Conservation (phyloP, 805 yeast species). For the Yarrowia deformans region DNA sequence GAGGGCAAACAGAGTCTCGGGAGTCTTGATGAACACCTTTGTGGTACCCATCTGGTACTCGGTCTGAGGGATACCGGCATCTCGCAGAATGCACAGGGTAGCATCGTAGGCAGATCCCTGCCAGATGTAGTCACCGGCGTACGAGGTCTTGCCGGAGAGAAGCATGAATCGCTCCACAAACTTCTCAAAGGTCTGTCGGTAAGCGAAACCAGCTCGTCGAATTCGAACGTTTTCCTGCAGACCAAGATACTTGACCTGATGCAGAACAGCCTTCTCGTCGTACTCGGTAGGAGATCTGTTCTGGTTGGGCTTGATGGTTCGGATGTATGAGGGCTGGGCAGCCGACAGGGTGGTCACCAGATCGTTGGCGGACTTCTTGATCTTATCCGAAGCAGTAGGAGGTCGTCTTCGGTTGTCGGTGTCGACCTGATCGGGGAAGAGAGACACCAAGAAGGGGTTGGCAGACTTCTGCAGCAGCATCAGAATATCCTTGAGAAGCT, state of each 20-base stretch:
- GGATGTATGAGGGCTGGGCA: constrained; percentile 93
- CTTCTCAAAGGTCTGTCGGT: constrained; percentile 94
- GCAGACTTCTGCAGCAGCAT: constrained; percentile 77
- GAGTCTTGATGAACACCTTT: constrained; percentile 93
- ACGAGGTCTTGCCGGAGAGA: constrained; percentile 86
- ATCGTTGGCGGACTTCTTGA: constrained; percentile 87
- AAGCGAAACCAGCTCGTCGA: constrained; percentile 98
- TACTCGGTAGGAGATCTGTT: constrained; percentile 89
- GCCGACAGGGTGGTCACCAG: constrained; percentile 87
- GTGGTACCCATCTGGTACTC: constrained; percentile 93
- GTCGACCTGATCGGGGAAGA: constrained; percentile 73
- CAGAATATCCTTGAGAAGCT: constrained; percentile 83
- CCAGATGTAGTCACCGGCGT: constrained; percentile 83
- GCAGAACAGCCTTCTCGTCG: constrained; percentile 87
- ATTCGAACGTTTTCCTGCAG: constrained; percentile 96
- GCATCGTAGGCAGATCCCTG: constrained; percentile 65
- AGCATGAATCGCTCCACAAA: constrained; percentile 94
- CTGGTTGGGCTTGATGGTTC: constrained; percentile 97
- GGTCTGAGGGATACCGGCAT: constrained; percentile 71
- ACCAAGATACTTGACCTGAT: constrained; percentile 95
- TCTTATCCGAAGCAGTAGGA: constrained; percentile 95
- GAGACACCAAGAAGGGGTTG: constrained; percentile 64
- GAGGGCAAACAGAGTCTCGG: constrained; percentile 92
- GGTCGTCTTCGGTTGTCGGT: constrained; percentile 78
- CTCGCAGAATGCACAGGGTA: constrained; percentile 59